Conservation (phyloP, 768 basidiomycete genomes). For the Daedalea quercina region DNA sequence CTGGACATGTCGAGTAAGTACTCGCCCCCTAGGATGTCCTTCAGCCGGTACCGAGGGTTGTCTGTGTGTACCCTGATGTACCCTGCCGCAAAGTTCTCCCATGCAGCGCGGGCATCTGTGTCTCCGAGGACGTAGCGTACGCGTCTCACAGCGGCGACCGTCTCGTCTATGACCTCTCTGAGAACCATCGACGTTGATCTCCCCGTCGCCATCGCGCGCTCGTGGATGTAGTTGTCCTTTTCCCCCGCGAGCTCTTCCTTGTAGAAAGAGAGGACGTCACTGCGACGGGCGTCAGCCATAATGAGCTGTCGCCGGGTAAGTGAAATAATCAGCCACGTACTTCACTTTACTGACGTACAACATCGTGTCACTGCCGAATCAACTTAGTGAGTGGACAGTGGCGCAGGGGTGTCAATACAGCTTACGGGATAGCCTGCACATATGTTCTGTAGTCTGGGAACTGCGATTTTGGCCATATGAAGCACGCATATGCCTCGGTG, state of each 20-base stretch:
- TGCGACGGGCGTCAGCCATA: neutral
- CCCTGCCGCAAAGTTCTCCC: conserved; percentile 10
- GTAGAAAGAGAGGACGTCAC: conserved; percentile 14
- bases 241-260: conserved; percentile 13
- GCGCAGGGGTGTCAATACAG: too few species aligned
- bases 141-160: conserved; percentile 11
- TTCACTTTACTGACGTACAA: conserved; percentile 1
- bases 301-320: neutral
- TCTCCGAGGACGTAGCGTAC: conserved; percentile 2
- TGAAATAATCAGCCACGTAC: neutral
- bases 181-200: neutral
- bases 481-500: conserved; percentile 28
- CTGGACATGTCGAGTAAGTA: neutral
- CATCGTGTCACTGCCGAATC: neutral
- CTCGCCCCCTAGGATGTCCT: conserved; percentile 5
- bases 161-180: conserved; percentile 12
- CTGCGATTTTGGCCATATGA: conserved; percentile 27
- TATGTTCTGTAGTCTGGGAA: conserved; percentile 26
- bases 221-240: conserved; percentile 11
- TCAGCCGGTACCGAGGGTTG: conserved; percentile 6
- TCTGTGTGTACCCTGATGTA: conserved; percentile 14
- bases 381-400: neutral
- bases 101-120: conserved; percentile 11
- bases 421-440: conserved; percentile 33
- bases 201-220: conserved; percentile 8